Conservation (phyloP, 306 rosid species). For the Lablab purpureus region DNA sequence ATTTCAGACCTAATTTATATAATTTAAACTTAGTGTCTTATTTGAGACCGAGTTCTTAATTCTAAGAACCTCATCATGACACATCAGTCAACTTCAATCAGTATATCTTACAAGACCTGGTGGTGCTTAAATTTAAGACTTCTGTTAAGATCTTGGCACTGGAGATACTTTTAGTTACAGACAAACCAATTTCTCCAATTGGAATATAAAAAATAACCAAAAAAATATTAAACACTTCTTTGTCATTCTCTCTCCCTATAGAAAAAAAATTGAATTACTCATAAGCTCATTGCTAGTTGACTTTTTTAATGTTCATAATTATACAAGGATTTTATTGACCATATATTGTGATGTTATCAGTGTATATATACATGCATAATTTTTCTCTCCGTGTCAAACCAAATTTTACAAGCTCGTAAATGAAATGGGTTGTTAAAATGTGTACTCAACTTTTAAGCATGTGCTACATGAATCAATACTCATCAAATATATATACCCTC, state of each 20-base stretch:
- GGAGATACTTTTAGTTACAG: too few relatives aligned
- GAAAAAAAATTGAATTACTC: neutral
- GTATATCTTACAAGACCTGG: too few relatives aligned
- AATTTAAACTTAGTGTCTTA: too few relatives aligned
- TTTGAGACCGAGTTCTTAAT: too few relatives aligned
- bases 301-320: too few relatives aligned
- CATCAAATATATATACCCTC: constrained; percentile 1
- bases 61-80: too few relatives aligned
- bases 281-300: too few relatives aligned
- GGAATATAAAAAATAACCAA: neutral
- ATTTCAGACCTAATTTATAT: too few relatives aligned
- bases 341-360: neutral
- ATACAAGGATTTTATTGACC: constrained; percentile 8
- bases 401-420: constrained; percentile 16
- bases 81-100: too few relatives aligned
- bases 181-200: constrained; percentile 14
- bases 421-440: constrained; percentile 29
- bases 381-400: neutral
- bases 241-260: constrained; percentile 10
- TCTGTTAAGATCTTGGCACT: too few relatives aligned
- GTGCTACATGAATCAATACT: constrained; percentile 23
- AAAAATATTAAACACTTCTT: neutral
- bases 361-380: constrained; percentile 12
- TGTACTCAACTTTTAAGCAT: neutral
- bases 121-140: too few relatives aligned